Evolutionary conservation across 2,329 filamentous ascomycete genomes (phyloP).

Genomic region (Chrysosporium keratinophilum): DNA sequence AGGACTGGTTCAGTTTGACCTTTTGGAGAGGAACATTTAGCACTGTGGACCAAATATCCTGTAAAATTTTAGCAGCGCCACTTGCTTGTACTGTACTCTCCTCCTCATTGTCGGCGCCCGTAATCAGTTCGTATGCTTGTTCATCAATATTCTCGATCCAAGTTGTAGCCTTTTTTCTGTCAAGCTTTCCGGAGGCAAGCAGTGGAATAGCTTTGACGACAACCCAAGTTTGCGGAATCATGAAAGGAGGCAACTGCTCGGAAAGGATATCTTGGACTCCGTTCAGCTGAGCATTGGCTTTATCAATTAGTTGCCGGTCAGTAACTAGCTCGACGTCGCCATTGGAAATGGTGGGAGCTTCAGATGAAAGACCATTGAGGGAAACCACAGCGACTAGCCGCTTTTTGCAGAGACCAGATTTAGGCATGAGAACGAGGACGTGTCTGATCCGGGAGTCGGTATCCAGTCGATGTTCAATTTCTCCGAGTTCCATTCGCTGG

Average conservation of each 20-base stretch:
- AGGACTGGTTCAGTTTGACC: conserved; percentile 27
- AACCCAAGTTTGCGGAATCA: conserved; percentile 15
- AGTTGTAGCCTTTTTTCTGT: conserved; percentile 26
- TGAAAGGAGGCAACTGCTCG: conserved; percentile 23
- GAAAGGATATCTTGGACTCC: conserved; percentile 31
- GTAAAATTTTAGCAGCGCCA: conserved; percentile 14
- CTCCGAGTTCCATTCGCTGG: conserved; percentile 52
- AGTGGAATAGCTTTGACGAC: conserved; percentile 14
- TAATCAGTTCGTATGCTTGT: conserved; percentile 31
- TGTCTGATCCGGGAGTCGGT: conserved; percentile 29
- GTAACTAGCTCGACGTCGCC: conserved; percentile 27
- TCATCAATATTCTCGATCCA: conserved; percentile 40
- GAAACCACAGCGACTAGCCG: conserved; percentile 39
- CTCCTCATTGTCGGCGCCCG: conserved; percentile 24
- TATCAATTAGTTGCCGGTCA: conserved; percentile 17
- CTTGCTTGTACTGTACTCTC: conserved; percentile 13
- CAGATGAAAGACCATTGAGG: conserved; percentile 22
- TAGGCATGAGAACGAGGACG: conserved; percentile 36
- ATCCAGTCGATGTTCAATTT: conserved; percentile 34
- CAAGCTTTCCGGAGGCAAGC: conserved; percentile 15
- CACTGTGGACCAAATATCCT: conserved; percentile 28
- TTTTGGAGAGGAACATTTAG: conserved; percentile 28
- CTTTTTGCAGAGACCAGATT: conserved; percentile 34
- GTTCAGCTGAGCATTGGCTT: conserved; percentile 24
- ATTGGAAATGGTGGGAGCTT: conserved; percentile 20